Evolutionary conservation across 352 stramenopile genomes (phyloP).

Genomic region (Phytophthora crassamura): DNA sequence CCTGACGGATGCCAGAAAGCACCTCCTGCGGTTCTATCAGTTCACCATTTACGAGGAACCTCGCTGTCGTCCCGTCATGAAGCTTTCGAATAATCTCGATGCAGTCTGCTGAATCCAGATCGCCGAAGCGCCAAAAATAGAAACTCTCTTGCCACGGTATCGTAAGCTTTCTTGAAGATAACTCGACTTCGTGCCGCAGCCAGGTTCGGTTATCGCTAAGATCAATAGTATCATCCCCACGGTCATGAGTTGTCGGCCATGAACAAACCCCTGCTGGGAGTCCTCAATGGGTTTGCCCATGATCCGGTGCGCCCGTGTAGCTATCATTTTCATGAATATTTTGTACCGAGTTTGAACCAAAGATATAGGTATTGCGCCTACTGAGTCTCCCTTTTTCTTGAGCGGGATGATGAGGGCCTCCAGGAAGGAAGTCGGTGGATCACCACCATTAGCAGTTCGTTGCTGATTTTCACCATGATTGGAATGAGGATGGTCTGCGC

Average conservation of each 20-base stretch:
- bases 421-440: not conserved
- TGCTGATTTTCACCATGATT: not conserved
- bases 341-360: no score
- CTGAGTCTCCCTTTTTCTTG: not conserved
- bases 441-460: not conserved
- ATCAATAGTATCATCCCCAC: not conserved
- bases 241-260: not conserved
- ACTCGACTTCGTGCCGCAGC: not conserved
- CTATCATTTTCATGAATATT: not conserved
- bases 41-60: slow-evolving; percentile 1
- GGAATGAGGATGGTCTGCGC: not conserved
- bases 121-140: not conserved
- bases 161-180: slow-evolving; percentile 14
- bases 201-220: not conserved
- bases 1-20: not conserved
- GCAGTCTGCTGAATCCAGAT: not conserved
- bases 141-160: slow-evolving; percentile 1
- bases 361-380: slow-evolving; percentile 2
- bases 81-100: not conserved
- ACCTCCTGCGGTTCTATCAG: not conserved
- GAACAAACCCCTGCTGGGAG: slow-evolving; percentile 4
- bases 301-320: not conserved
- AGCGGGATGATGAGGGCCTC: slow-evolving; percentile 2
- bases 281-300: not conserved
- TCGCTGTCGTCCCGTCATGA: not conserved